These are phyloP conservation scores for Echites panduratus DNA, from an alignment of 257 asterid genomes.

Conservation along the genomic window DNA sequence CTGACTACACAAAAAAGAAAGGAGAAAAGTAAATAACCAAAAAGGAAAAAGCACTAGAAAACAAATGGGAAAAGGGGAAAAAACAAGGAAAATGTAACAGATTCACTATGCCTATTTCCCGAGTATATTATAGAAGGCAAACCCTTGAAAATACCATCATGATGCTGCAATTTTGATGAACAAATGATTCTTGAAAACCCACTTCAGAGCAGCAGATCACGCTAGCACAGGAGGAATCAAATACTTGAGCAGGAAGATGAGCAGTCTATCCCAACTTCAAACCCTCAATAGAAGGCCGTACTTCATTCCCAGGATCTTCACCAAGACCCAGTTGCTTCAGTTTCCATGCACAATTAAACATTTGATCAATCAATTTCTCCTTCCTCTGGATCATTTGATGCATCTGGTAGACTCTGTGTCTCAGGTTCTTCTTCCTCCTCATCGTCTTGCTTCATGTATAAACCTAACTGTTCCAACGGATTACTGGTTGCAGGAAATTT, in stretches of 20 bases:
- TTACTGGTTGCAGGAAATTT: constrained; percentile 50
- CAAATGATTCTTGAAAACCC: background rate
- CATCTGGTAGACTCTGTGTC: constrained; percentile 24
- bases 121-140: background rate
- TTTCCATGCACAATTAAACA: background rate
- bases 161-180: background rate
- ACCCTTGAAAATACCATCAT: background rate
- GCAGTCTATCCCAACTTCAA: background rate
- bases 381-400: constrained; percentile 25
- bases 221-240: background rate
- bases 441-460: constrained; percentile 64
- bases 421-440: constrained; percentile 66
- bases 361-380: constrained; percentile 21
- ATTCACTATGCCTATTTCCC: constrained; percentile 10
- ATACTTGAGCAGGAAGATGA: background rate
- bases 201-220: background rate
- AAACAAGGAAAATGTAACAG: background rate
- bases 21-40: background rate
- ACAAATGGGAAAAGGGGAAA: background rate
- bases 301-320: constrained; percentile 1
- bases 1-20: background rate
- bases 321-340: background rate
- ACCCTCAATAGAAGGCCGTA: background rate
- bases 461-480: constrained; percentile 70
- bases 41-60: background rate